Evolutionary conservation across 345 rosid species (phyloP).

Genomic region (Kandelia obovata): DNA sequence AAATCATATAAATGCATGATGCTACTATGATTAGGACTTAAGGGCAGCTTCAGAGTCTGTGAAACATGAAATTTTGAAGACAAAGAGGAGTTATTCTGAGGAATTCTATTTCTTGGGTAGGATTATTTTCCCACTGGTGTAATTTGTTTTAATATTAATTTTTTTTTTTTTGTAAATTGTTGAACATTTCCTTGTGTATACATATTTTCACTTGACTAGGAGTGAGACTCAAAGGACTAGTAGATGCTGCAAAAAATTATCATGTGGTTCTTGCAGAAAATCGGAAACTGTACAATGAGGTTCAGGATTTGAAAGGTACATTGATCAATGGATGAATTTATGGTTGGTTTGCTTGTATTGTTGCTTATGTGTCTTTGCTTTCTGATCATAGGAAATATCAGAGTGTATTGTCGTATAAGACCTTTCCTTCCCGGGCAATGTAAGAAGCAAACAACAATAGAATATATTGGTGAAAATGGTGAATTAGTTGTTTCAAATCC

Average conservation of each 20-base stretch:
- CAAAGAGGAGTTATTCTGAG: conserved; percentile 53
- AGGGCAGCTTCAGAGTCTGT: conserved; percentile 53
- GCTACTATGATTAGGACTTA: conserved; percentile 49
- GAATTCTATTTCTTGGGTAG: conserved; percentile 69
- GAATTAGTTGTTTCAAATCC: conserved; percentile 88
- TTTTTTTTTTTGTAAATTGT: conserved; percentile 12
- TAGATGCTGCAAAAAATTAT: conserved; percentile 81
- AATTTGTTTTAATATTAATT: conserved; percentile 11
- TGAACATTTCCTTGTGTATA: conserved; percentile 9
- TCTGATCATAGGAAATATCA: conserved; percentile 65
- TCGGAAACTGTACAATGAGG: conserved; percentile 80
- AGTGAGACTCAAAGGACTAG: conserved; percentile 68
- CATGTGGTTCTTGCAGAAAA: conserved; percentile 80
- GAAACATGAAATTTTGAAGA: conserved; percentile 62
- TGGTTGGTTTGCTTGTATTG: conserved; percentile 13
- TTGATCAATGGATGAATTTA: conserved; percentile 8
- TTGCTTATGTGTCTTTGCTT: conserved; percentile 23
- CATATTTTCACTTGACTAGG: conserved; percentile 38
- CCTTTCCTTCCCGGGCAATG: conserved; percentile 89
- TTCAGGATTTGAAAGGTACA: conserved; percentile 92
- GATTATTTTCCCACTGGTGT: conserved; percentile 4
- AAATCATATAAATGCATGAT: conserved; percentile 8
- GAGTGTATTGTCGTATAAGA: conserved; percentile 92
- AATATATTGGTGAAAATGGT: conserved; percentile 83
- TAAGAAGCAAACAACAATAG: conserved; percentile 65